phyloP scores from a whole-genome alignment of 371 early-diverging fungal genomes.

The Actinomucor elegans region DNA sequence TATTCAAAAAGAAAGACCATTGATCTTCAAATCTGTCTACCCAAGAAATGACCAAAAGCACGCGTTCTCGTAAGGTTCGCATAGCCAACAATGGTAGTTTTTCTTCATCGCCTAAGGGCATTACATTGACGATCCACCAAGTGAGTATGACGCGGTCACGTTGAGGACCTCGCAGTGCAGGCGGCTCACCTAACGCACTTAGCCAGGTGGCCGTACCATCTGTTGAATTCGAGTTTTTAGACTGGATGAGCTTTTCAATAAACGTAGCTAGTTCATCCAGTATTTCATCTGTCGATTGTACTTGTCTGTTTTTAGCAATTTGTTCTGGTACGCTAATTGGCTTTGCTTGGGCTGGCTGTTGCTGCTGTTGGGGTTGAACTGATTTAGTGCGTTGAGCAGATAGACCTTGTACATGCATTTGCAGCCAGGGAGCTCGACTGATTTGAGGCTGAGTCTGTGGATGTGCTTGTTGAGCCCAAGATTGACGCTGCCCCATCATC shows the following conservation, averaged over 20 bases:
- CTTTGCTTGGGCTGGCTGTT: slow-evolving; percentile 1
- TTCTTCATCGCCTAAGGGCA: slow-evolving; percentile 51
- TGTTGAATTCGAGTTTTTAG: background rate
- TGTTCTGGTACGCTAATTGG: background rate
- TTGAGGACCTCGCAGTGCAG: slow-evolving; percentile 19
- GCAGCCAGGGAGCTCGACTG: slow-evolving; percentile 29
- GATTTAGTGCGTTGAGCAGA: slow-evolving; percentile 18
- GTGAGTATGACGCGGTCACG: slow-evolving; percentile 37
- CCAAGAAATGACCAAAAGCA: slow-evolving; percentile 42
- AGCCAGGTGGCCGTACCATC: slow-evolving; percentile 19
- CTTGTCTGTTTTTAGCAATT: slow-evolving; percentile 6
- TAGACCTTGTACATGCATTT: slow-evolving; percentile 27
- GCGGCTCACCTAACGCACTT: slow-evolving; percentile 19
- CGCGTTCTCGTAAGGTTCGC: slow-evolving; percentile 46
- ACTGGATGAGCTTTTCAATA: slow-evolving; percentile 10
- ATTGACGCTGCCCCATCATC: slow-evolving; percentile 15
- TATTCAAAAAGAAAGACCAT: slow-evolving; percentile 22
- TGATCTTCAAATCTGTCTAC: slow-evolving; percentile 35
- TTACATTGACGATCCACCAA: slow-evolving; percentile 58
- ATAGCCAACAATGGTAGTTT: slow-evolving; percentile 42
- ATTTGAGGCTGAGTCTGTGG: slow-evolving; percentile 25
- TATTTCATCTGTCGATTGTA: slow-evolving; percentile 22
- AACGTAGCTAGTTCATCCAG: slow-evolving; percentile 21
- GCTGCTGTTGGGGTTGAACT: background rate
- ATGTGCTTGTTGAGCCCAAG: slow-evolving; percentile 38